phyloP scores from a whole-genome alignment of 371 early-diverging fungal species.

The Mortierella sp. region DNA sequence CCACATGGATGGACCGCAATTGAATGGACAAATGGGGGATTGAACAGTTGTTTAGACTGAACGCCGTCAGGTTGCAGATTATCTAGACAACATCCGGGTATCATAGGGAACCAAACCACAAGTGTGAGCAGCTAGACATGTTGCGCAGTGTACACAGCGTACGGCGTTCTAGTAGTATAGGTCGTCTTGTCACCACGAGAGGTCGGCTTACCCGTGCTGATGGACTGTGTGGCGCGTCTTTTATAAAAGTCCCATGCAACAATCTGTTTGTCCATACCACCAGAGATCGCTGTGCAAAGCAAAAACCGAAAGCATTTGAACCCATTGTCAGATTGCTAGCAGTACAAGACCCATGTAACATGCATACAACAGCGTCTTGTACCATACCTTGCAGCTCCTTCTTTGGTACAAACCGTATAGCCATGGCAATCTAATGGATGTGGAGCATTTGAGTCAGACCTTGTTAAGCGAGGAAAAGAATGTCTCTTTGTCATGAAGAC shows the following conservation, averaged over 20 bases:
- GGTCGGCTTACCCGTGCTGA: conserved; percentile 35
- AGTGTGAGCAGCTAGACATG: background rate
- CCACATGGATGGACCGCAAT: conserved; percentile 45
- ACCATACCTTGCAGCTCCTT: conserved; percentile 52
- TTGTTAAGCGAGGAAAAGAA: background rate
- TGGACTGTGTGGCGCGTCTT: conserved; percentile 31
- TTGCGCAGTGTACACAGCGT: too few relatives aligned
- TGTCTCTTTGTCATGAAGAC: too few relatives aligned
- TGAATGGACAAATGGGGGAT: conserved; percentile 51
- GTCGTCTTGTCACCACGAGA: background rate
- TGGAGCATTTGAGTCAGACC: background rate
- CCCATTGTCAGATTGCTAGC: too few relatives aligned
- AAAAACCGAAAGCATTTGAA: too few relatives aligned
- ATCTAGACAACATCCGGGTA: conserved; percentile 22
- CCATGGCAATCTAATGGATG: conserved; percentile 38
- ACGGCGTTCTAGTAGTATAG: too few relatives aligned
- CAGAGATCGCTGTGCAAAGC: conserved; percentile 46
- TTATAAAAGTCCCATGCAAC: conserved; percentile 54
- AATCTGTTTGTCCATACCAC: conserved; percentile 46
- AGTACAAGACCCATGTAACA: too few relatives aligned
- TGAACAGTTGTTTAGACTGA: conserved; percentile 47
- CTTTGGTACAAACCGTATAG: conserved; percentile 39
- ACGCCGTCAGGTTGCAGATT: conserved; percentile 16
- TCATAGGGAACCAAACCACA: background rate
- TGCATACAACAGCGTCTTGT: too few relatives aligned